Evolutionary conservation across 345 rosid genomes (phyloP).

Genomic region (Cardiospermum halicacabum): DNA sequence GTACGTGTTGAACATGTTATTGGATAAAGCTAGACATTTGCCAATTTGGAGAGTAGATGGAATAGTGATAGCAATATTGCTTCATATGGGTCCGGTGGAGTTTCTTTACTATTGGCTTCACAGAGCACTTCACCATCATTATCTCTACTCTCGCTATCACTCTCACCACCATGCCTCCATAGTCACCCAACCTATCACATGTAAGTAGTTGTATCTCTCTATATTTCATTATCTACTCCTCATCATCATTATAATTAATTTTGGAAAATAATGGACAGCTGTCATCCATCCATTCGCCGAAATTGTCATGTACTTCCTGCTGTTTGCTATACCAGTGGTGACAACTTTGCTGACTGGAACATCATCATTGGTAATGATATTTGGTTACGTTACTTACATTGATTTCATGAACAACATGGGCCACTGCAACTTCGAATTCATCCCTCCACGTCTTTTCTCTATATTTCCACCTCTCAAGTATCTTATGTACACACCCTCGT

Average conservation of each 20-base stretch:
- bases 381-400: constrained; percentile 41
- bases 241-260: too few relatives aligned
- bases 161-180: constrained; percentile 82
- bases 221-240: too few relatives aligned
- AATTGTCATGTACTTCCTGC: too few relatives aligned
- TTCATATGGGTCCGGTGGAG: constrained; percentile 67
- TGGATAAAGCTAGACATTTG: constrained; percentile 19
- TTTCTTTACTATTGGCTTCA: constrained; percentile 77
- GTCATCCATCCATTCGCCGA: too few relatives aligned
- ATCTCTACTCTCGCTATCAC: constrained; percentile 67
- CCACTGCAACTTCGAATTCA: constrained; percentile 49
- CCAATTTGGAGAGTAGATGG: constrained; percentile 64
- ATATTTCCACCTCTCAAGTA: too few relatives aligned
- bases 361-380: constrained; percentile 19
- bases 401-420: constrained; percentile 56
- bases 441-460: constrained; percentile 13
- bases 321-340: constrained; percentile 36
- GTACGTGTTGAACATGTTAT: constrained; percentile 15
- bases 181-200: constrained; percentile 48
- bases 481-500: too few relatives aligned
- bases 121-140: constrained; percentile 61
- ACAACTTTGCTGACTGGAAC: constrained; percentile 27
- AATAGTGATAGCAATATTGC: constrained; percentile 22
- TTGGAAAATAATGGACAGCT: too few relatives aligned
- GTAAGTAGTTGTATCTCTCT: too few relatives aligned